Base-by-base conservation (phyloP, 306 rosid genomes). In the Purshia tridentata region DNA sequence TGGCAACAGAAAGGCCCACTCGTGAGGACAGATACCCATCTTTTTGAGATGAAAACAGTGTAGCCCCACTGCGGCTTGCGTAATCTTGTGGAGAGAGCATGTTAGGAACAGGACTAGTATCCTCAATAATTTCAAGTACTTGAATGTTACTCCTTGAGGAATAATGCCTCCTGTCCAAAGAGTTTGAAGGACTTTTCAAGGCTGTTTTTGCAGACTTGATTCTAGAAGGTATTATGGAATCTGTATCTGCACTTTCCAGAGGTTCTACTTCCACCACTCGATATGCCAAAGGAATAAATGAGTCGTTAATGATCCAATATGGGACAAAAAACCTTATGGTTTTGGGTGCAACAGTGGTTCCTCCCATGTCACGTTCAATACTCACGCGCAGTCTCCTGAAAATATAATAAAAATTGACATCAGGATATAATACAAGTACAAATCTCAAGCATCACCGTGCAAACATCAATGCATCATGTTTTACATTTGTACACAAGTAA, bases 51-150 rank as follows among this genome's bases (percentile, higher is more conserved):
- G 87, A 84, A 80, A 89, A 93, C 82, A 85, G 77, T 9, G 82
- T 46, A 73, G 60, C 78, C 45, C 97, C 96, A 65, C 89, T 86
- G 62, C 87, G 93, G 49, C 88, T 77, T 62, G 81, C 84, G 76
- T 85, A 86, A 78, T 91, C 91, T 77, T 89, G 99, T 23, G 99
- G 96, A 62, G 99, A 94, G 77, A 94, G 91, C 99, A 94, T 94
- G 77, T 87, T 85, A 50, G 99, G 97, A 80, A 86, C 80, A 19
- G 95, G 96, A 74, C 87, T 89, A 56, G 67, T 88, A 75, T 94
- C 97, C 78, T 94, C 99, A 83, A 94, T 85, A 72, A 71, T 85
- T 84, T 94, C 97, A 64, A 94, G 91, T 15, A 91, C 96, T 84
- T 89, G 95, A 52, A 82, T 83, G 70, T 78, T 85, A 78, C 88